Conservation (phyloP, 192 early-diverging fungal genomes). For the Diversispora epigaea region DNA sequence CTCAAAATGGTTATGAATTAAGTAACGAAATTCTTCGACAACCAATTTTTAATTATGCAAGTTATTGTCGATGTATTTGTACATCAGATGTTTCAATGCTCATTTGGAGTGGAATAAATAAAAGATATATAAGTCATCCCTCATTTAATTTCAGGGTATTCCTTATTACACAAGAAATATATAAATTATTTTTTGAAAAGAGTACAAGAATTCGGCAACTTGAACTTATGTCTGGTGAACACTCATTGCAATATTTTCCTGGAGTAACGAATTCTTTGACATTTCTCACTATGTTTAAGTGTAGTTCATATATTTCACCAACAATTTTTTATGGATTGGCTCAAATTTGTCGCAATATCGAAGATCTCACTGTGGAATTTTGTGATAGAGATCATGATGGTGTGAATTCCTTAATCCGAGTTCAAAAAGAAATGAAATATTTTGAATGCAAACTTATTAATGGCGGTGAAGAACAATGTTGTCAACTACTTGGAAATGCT, state of each 20-base stretch:
- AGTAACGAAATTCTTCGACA: neutral
- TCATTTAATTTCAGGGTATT: neutral
- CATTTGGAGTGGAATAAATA: neutral
- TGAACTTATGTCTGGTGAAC: neutral
- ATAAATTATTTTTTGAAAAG: neutral
- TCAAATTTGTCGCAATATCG: neutral
- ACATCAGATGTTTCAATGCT: neutral
- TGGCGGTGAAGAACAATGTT: neutral
- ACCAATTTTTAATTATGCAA: neutral
- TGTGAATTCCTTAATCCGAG: neutral
- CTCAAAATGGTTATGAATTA: neutral
- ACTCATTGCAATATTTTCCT: neutral
- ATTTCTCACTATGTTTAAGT: neutral
- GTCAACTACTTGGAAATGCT: neutral
- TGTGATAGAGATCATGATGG: neutral
- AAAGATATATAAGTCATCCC: neutral
- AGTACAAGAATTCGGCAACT: neutral
- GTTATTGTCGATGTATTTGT: neutral
- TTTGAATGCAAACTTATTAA: neutral
- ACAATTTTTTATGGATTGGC: neutral
- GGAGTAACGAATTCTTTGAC: neutral
- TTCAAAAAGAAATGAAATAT: neutral
- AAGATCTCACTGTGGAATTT: neutral
- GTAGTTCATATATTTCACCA: neutral
- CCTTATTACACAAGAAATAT: neutral